Evolutionary conservation across 257 asterid species (phyloP).

Genomic region (Cynanchum wilfordii): DNA sequence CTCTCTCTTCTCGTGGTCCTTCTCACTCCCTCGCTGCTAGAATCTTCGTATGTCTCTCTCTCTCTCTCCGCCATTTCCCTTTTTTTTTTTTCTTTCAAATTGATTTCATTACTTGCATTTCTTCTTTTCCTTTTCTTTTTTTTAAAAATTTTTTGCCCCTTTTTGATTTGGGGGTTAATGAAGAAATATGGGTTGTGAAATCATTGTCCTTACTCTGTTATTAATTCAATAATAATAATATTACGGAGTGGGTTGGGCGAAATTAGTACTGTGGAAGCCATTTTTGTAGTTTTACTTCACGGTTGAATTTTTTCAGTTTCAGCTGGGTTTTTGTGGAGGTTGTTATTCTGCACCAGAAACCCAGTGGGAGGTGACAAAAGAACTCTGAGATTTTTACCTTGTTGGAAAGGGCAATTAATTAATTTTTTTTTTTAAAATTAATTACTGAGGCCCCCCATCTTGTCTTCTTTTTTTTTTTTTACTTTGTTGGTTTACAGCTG

Average conservation of each 20-base stretch:
- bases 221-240: neutral
- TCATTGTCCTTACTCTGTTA: neutral
- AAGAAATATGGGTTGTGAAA: neutral
- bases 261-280: constrained; percentile 2
- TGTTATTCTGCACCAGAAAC: neutral
- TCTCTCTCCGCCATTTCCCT: neutral
- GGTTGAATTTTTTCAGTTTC: neutral
- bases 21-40: constrained; percentile 70
- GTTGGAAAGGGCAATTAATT: neutral
- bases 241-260: neutral
- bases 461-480: neutral
- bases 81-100: neutral
- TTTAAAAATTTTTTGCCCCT: no score
- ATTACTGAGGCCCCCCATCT: neutral
- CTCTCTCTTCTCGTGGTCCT: constrained; percentile 57
- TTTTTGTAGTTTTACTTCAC: neutral
- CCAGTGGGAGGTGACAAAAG: neutral
- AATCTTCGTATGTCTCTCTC: constrained; percentile 42
- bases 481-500: constrained; percentile 18
- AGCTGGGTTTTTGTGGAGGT: neutral
- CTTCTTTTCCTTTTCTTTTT: neutral
- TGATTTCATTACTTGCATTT: neutral
- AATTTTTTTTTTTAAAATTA: neutral
- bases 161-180: neutral
- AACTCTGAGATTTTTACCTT: neutral